phyloP scores from a whole-genome alignment of 2,329 filamentous ascomycete species.

The Trichoderma cornu-damae region DNA sequence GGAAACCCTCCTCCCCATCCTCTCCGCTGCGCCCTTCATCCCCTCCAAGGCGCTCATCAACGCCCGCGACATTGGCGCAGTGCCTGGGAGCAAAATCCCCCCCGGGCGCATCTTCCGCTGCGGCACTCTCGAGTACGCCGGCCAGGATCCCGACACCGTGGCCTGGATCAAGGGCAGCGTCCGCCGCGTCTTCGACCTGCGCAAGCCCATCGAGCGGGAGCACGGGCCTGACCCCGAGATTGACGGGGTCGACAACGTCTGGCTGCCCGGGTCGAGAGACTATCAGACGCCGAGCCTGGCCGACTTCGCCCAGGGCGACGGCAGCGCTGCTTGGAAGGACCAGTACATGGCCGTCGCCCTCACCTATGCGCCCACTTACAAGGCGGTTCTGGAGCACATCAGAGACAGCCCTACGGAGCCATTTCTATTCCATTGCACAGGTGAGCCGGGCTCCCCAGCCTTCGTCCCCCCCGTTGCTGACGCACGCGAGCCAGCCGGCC shows the following conservation, averaged over 20 bases:
- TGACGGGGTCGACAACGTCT: slow-evolving; percentile 43
- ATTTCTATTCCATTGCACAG: slow-evolving; percentile 52
- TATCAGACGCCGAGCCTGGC: slow-evolving; percentile 36
- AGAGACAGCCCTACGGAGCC: slow-evolving; percentile 42
- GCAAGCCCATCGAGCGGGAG: slow-evolving; percentile 41
- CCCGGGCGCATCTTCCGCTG: slow-evolving; percentile 43
- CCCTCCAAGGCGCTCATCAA: slow-evolving; percentile 46
- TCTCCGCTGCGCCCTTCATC: slow-evolving; percentile 44
- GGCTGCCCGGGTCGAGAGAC: slow-evolving; percentile 33
- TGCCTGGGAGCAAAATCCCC: slow-evolving; percentile 39
- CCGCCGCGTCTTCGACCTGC: slow-evolving; percentile 48
- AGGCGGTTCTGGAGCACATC: slow-evolving; percentile 44
- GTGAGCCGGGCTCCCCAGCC: slow-evolving; percentile 28
- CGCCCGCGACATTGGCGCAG: slow-evolving; percentile 45
- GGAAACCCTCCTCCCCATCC: slow-evolving; percentile 33
- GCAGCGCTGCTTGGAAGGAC: slow-evolving; percentile 39
- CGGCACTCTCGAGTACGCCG: slow-evolving; percentile 38
- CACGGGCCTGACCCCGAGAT: slow-evolving; percentile 41
- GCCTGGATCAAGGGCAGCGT: slow-evolving; percentile 37
- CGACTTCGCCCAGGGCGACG: slow-evolving; percentile 42
- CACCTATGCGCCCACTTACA: slow-evolving; percentile 40
- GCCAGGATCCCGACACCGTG: slow-evolving; percentile 28
- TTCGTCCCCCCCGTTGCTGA: neutral
- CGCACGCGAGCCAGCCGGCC: slow-evolving; percentile 39
- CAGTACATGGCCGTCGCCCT: slow-evolving; percentile 46